Evolutionary conservation across 225 moss, liverwort and hornwort species (phyloP), one percentile per base, ranked within the genome.

Genomic region (Marchantia paleacea): DNA sequence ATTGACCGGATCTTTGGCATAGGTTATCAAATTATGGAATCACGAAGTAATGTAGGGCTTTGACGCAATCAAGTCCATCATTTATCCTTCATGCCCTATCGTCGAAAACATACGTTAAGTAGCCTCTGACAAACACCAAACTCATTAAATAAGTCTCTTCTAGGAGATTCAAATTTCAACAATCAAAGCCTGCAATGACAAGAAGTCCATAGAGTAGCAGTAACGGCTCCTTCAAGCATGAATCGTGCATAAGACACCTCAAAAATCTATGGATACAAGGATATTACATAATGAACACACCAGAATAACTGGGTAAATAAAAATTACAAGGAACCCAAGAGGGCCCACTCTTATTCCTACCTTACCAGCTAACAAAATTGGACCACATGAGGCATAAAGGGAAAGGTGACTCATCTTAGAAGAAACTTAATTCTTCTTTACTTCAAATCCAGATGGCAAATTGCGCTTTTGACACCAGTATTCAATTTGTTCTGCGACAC

Each of bases 401-500:
- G 72, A 69, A 47, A 47, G 30, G 31, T 12, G 31, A 67, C 1
- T 67, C 13, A 70, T 0, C 51, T 50, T 39, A 22, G 16, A 71
- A 11, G 50, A 30, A 48, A 24, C 24, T 48, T 51, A 72, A 0
- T 50, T n/a, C 51, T 50, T 50, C 30, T 55, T 19, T 19, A 75
- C n/a, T 39, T 39, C 39, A 39, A 5, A 39, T 39, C 39, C 39
- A 39, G 39, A 39, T 39, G 39, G 39, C 39, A 39, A 57, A 57
- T 75, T 57, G 15, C 60, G 77, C 47, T 92, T 92, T 62, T 83
- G 77, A 67, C 90, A 80, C 99, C 99, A 99, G 75, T 89, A 94
- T 25, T 88, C 80, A 83, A 99, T 89, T 85, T 99, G 99, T 71
- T 99, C 90, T 48, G 92, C 85, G 30, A 99, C 99, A 73, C 89